These are phyloP conservation scores for Aphanomyces stellatus DNA, from an alignment of 352 stramenopile genomes.

Conservation along the genomic window DNA sequence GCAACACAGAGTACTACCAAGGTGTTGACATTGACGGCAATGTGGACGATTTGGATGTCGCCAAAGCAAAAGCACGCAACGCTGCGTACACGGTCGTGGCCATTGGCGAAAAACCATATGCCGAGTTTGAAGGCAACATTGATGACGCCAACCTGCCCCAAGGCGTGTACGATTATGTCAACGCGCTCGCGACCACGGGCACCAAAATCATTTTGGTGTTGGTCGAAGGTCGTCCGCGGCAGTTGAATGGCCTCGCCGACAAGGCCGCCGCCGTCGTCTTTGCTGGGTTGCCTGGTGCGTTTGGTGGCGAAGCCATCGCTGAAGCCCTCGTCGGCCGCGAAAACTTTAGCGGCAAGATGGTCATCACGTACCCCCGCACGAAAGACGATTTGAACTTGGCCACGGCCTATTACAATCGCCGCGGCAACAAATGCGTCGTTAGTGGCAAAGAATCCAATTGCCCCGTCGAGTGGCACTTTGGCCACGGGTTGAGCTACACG, in stretches of 20 bases:
- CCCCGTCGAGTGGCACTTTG: conserved; percentile 61
- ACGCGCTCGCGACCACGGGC: conserved; percentile 41
- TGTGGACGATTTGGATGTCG: conserved; percentile 42
- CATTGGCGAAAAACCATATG: conserved; percentile 63
- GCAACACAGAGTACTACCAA: conserved; percentile 16
- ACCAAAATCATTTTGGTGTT: conserved; percentile 75
- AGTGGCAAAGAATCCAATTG: too few relatives aligned
- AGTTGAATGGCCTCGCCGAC: conserved; percentile 49
- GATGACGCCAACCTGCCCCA: conserved; percentile 48
- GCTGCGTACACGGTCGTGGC: conserved; percentile 57
- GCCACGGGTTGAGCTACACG: conserved; percentile 56
- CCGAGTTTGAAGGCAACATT: conserved; percentile 81
- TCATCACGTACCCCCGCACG: conserved; percentile 74
- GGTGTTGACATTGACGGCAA: conserved; percentile 44
- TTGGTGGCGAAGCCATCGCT: conserved; percentile 66
- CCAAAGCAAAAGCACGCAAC: conserved; percentile 34
- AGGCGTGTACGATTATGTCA: conserved; percentile 65
- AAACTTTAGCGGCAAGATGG: conserved; percentile 66
- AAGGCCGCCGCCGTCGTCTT: conserved; percentile 63
- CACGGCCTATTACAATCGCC: conserved; percentile 7
- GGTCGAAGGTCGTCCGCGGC: conserved; percentile 57
- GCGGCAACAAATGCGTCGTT: background rate
- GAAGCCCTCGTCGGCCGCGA: conserved; percentile 68
- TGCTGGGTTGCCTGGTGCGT: conserved; percentile 61
- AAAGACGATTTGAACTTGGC: conserved; percentile 17